phyloP scores from a whole-genome alignment of 805 yeast species.

The Diddensiella santjacobensis region DNA sequence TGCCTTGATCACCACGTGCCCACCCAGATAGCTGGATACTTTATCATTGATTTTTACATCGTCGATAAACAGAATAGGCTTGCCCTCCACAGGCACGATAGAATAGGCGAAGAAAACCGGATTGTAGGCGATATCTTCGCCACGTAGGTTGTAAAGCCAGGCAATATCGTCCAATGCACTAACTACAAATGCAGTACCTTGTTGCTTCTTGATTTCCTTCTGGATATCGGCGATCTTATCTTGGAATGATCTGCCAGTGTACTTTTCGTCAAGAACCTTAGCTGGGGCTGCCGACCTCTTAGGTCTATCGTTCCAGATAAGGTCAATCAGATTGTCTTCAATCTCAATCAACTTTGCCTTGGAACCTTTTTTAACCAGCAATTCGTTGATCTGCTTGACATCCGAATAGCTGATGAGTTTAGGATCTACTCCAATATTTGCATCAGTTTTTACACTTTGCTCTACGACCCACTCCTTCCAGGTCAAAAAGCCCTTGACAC shows the following conservation, averaged over 20 bases:
- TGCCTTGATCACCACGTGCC: constrained; percentile 45
- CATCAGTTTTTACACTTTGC: constrained; percentile 45
- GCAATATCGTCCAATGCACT: constrained; percentile 86
- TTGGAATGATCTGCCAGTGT: constrained; percentile 59
- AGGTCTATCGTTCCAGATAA: constrained; percentile 69
- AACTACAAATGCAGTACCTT: constrained; percentile 49
- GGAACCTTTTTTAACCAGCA: constrained; percentile 28
- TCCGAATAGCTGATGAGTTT: constrained; percentile 53
- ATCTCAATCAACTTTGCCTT: constrained; percentile 34
- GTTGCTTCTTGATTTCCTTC: constrained; percentile 27
- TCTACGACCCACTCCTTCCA: constrained; percentile 80
- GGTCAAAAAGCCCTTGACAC: constrained; percentile 59
- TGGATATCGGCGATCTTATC: constrained; percentile 51
- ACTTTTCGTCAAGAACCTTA: constrained; percentile 47
- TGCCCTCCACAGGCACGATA: constrained; percentile 41
- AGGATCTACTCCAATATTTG: constrained; percentile 80
- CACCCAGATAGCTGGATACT: constrained; percentile 39
- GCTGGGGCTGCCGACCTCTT: constrained; percentile 49
- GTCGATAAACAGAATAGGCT: constrained; percentile 49
- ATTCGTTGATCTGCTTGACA: constrained; percentile 28
- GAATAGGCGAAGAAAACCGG: constrained; percentile 82
- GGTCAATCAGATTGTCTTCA: constrained; percentile 65
- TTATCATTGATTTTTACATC: constrained; percentile 40
- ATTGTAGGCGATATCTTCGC: constrained; percentile 74
- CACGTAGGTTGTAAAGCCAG: constrained; percentile 84